Evolutionary conservation across 2,329 filamentous ascomycete species (phyloP).

Genomic region (Hymenoscyphus albidus): DNA sequence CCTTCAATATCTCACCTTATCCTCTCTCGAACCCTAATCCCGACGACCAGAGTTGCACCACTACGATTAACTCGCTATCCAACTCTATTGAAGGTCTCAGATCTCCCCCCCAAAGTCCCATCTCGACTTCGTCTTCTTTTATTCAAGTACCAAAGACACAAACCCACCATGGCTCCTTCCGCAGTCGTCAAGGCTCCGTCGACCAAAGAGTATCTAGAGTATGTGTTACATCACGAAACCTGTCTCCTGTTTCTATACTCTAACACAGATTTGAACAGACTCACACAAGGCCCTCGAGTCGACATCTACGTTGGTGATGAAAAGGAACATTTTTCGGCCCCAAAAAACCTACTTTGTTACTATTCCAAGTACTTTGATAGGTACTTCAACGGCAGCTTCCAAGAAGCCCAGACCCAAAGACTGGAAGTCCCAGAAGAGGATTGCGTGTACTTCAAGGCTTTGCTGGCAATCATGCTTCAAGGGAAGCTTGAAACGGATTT

Average conservation of each 20-base stretch:
- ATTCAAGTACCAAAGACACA: not conserved
- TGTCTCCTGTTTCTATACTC: not conserved
- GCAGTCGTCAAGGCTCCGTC: not conserved
- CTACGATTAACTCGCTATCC: too few species aligned
- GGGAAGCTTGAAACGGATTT: too few species aligned
- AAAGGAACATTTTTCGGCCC: conserved; percentile 2
- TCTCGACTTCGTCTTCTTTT: not conserved
- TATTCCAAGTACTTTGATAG: conserved; percentile 17
- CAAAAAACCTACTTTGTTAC: conserved; percentile 15
- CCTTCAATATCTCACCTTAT: too few species aligned
- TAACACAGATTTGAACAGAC: not conserved
- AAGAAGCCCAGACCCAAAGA: not conserved
- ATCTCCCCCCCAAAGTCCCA: too few species aligned
- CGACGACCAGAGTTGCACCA: too few species aligned
- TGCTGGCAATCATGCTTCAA: not conserved
- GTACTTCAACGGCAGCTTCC: conserved; percentile 14
- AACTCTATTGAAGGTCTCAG: too few species aligned
- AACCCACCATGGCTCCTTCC: not conserved
- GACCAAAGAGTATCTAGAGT: not conserved
- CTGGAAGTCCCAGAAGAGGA: not conserved
- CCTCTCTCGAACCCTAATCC: too few species aligned
- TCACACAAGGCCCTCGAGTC: not conserved
- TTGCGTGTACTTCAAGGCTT: not conserved
- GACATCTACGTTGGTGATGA: not conserved
- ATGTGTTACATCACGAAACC: not conserved